Conservation (phyloP, 441 rosid genomes). For the Populus hybrid region DNA sequence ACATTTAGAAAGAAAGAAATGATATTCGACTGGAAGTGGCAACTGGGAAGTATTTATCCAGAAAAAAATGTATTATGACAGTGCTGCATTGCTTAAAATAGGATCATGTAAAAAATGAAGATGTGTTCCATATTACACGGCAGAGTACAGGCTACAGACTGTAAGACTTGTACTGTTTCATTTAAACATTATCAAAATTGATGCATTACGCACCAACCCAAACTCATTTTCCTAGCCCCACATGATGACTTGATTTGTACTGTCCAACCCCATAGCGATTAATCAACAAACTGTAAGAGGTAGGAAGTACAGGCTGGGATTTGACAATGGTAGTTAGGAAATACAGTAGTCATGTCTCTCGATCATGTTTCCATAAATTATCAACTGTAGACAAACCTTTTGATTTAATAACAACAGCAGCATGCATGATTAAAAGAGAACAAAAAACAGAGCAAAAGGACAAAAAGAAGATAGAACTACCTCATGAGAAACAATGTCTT, state of each 20-base stretch:
- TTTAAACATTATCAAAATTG: not conserved
- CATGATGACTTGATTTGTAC: not conserved
- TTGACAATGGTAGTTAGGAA: not conserved
- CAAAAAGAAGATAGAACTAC: conserved; percentile 36
- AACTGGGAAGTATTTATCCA: no score
- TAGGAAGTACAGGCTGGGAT: not conserved
- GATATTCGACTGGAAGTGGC: not conserved
- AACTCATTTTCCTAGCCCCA: not conserved
- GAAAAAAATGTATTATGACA: no score
- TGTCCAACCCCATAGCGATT: not conserved
- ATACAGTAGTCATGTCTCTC: not conserved
- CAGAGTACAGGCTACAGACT: no score
- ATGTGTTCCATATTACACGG: not conserved
- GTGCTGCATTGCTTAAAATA: not conserved
- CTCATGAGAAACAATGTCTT: conserved; percentile 46
- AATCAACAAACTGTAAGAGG: not conserved
- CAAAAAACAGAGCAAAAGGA: not conserved
- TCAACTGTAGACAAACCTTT: not conserved
- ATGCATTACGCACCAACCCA: not conserved
- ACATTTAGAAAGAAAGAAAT: not conserved
- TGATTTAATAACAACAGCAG: not conserved
- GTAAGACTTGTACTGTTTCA: not conserved
- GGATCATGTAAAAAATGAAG: not conserved
- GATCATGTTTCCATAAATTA: not conserved
- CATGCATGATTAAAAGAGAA: not conserved